Base-by-base conservation (phyloP, 2,329 filamentous ascomycete genomes). In the Penicillium oxalicum region DNA sequence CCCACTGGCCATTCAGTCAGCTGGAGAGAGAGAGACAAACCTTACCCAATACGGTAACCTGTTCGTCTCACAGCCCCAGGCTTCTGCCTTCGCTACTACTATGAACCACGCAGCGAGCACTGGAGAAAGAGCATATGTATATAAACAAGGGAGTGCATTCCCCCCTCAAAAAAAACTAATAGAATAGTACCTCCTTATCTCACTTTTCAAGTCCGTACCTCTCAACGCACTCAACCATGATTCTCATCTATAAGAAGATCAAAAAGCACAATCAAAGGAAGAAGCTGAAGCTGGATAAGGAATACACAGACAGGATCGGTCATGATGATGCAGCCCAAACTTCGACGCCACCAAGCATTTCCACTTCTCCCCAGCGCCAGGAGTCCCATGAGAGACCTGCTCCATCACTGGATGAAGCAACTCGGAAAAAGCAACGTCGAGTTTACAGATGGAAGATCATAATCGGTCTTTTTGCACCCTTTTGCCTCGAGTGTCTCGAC, bases 401-500 rank as follows among this genome's bases (percentile, higher is more conserved):
- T 18, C 5, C 11, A 29, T 43, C 4, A 43, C 50, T 5, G 35
- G 50, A 52, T 12, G 47, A 52, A 7, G 27, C 25, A 1, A 41
- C 48, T 1, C 51, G 49, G 24, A 50, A 44, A 9, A 45, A 38
- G 32, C 37, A 36, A 29, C 44, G 32, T 11, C 25, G 64, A n/a
- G 67, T 66, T 39, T 75, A 84, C 58, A 73, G 82, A 44, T 79
- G 73, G 73, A 85, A 79, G 58, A 62, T 86, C 9, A 75, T 85
- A 35, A 50, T 76, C 1, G 80, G 82, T 2, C 70, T 87, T 0
- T 63, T 81, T 5, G 67, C 81, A 2, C 83, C 83, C 0, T 86
- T 80, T 58, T 75, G 80, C 7, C 71, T 86, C 0, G 78, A 83
- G 49, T 77, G 80, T 2, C 71, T 87, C 1, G 83, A 87, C 61